Evolutionary conservation across 257 asterid genomes (phyloP).

Genomic region (Perilla frutescens): DNA sequence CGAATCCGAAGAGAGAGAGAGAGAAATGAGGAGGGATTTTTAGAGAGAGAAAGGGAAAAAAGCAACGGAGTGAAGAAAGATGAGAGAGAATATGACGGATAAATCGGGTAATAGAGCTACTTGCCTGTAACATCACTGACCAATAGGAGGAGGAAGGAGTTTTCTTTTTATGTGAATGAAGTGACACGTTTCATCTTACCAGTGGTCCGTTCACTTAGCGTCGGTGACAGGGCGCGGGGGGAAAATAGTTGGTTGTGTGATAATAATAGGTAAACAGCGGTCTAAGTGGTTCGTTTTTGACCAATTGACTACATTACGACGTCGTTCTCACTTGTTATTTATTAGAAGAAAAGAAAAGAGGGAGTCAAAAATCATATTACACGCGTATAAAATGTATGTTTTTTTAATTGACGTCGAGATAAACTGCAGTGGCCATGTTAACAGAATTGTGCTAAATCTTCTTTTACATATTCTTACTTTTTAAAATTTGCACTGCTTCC

Average conservation of each 20-base stretch:
- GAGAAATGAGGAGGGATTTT: constrained; percentile 28
- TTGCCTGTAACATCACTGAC: constrained; percentile 36
- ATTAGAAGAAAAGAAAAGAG: background rate
- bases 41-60: constrained; percentile 32
- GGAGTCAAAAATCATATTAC: too few species aligned
- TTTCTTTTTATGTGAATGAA: fast-evolving
- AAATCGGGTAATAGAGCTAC: constrained; percentile 14
- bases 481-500: too few species aligned
- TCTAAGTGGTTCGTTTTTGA: constrained; percentile 32
- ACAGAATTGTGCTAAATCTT: too few species aligned
- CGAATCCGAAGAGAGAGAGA: constrained; percentile 29
- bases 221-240: background rate
- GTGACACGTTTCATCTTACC: constrained; percentile 20
- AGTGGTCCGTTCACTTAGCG: background rate
- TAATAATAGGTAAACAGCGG: constrained; percentile 16
- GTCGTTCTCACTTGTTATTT: constrained; percentile 15
- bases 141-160: background rate
- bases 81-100: constrained; percentile 28
- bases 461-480: too few species aligned
- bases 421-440: too few species aligned
- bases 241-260: constrained; percentile 5
- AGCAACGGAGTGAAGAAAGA: constrained; percentile 4
- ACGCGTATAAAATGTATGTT: too few species aligned
- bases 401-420: too few species aligned
- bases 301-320: constrained; percentile 32